Base-by-base conservation (phyloP, 176 grass and related monocot species). In the Typha latifolia region DNA sequence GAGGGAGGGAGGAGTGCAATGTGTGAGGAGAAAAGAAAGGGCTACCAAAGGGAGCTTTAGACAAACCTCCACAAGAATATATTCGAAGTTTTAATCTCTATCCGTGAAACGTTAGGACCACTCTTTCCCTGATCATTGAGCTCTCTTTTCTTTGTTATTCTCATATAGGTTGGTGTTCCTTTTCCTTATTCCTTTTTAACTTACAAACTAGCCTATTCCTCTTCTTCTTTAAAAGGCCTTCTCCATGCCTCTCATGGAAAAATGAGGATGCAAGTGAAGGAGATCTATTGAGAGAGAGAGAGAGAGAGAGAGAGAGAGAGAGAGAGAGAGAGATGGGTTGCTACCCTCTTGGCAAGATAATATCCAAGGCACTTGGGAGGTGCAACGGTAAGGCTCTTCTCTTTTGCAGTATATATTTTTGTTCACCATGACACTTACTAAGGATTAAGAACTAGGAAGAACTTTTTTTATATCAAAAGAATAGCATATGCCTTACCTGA, bases 301-400 rank as follows among this genome's bases (percentile, higher is more conserved):
- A 16, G 0, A 61, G 71, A 12, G 49, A 21, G 12, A 57, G 29
- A 3, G 80, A 22, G 57, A 86, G 65, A 56, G 63, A 81, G 29
- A 14, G 26, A 59, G 6, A 14, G 21, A 22, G 19, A 26, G 72
- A 77, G 64, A 97, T 99, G 94, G 94, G 94, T 47, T 93, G 94
- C 81, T 99, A 81, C 53, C 86, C 76, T 51, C 21, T 99, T 15
- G 81, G 61, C 48, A 86, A 85, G 78, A 72, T 92, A 61, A 26
- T 90, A 29, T 87, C 67, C 0, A 93, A 69, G 68, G 85, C 62
- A 65, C 73, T 99, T 21, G 34, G 78, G 9, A 99, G 82, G 80
- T 85, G 85, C 76, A 82, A 80, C 47, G 83, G 94, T 90, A 82
- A 1, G 84, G 12, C 10, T 22, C 4, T 49, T 63, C 16, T 59